phyloP scores from a whole-genome alignment of 2,329 filamentous ascomycete species.

The Tolypocladium inflatum region DNA sequence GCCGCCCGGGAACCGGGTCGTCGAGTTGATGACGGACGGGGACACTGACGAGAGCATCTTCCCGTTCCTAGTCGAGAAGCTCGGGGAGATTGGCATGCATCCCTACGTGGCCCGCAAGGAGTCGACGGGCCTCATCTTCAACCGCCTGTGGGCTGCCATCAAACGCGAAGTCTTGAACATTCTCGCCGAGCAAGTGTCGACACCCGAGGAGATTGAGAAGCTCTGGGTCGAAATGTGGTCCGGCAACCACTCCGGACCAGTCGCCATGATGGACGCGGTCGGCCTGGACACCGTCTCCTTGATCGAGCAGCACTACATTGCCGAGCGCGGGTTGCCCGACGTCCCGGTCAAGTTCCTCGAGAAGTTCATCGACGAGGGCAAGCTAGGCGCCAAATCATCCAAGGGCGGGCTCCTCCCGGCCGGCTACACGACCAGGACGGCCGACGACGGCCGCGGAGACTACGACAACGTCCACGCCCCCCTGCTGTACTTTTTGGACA shows the following conservation, averaged over 20 bases:
- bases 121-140: constrained; percentile 45
- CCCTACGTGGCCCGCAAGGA: constrained; percentile 34
- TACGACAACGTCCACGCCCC: constrained; percentile 3
- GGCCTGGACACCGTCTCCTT: constrained; percentile 43
- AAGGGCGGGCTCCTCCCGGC: constrained; percentile 30
- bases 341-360: constrained; percentile 35
- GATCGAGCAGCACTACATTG: constrained; percentile 43
- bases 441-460: neutral
- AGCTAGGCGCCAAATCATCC: constrained; percentile 32
- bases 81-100: constrained; percentile 27
- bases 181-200: constrained; percentile 37
- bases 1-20: constrained; percentile 33
- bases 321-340: constrained; percentile 32
- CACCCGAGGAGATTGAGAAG: constrained; percentile 37
- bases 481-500: constrained; percentile 17
- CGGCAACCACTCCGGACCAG: constrained; percentile 7
- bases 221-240: constrained; percentile 33
- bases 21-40: constrained; percentile 45
- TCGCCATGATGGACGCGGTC: constrained; percentile 34
- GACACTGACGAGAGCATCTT: constrained; percentile 32
- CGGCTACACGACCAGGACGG: neutral
- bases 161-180: constrained; percentile 42
- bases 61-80: constrained; percentile 31
- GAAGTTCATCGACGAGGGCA: constrained; percentile 34
- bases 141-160: constrained; percentile 46